Percentiles rank a stretch among this genome's conserved stretches.
These are phyloP conservation scores for Cardamine chenopodiifolia DNA, from an alignment of 345 rosid species.

Conservation along the genomic window DNA sequence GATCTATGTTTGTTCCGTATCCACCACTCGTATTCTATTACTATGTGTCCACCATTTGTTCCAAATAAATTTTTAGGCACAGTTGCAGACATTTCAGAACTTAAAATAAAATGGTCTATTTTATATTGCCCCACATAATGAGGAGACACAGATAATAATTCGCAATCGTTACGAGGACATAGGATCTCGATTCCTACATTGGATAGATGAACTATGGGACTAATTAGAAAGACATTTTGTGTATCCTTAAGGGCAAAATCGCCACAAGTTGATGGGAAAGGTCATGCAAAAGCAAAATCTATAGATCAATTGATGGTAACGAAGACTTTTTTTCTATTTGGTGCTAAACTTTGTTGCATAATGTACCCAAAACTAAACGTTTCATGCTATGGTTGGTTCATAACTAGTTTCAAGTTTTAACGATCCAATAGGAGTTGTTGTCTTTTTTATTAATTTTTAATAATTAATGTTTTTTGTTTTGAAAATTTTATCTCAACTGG, in stretches of 20 bases:
- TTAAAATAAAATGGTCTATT: not conserved
- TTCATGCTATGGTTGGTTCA: slow-evolving; percentile 53
- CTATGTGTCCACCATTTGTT: not conserved
- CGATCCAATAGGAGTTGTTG: slow-evolving; percentile 30
- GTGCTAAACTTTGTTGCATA: slow-evolving; percentile 40
- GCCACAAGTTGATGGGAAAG: slow-evolving; percentile 59
- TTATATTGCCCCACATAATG: slow-evolving; percentile 35
- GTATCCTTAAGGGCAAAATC: slow-evolving; percentile 54
- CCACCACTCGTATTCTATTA: not conserved
- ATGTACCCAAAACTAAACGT: slow-evolving; percentile 44
- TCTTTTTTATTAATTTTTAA: not conserved
- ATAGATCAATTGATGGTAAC: slow-evolving; percentile 39
- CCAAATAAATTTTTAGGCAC: not conserved
- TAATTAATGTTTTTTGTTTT: not conserved
- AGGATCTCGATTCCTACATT: slow-evolving; percentile 41
- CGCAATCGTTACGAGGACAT: slow-evolving; percentile 39
- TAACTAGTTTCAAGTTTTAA: slow-evolving; percentile 31
- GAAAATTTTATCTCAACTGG: slow-evolving; percentile 4
- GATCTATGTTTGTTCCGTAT: not conserved
- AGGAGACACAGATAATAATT: slow-evolving; percentile 29
- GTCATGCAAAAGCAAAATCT: slow-evolving; percentile 39
- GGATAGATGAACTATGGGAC: slow-evolving; percentile 38
- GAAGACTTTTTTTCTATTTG: slow-evolving; percentile 42
- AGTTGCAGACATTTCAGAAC: slow-evolving; percentile 18
- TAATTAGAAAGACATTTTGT: slow-evolving; percentile 40